Evolutionary conservation across 192 early-diverging fungal genomes (phyloP).

Genomic region (Coemansia sp.): DNA sequence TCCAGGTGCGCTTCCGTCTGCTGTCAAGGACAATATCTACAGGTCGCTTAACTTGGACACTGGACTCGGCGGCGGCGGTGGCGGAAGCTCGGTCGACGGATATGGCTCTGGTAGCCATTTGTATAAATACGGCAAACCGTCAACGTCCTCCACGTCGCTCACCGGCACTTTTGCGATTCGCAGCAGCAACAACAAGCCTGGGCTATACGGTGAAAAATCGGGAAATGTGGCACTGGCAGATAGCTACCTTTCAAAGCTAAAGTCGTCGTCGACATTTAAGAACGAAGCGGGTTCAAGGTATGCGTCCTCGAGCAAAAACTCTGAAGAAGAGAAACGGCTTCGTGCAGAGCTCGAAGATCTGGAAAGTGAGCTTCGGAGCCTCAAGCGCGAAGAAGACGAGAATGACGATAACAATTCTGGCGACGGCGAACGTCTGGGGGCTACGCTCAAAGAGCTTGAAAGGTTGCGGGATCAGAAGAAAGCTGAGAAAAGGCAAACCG

Average conservation of each 20-base stretch:
- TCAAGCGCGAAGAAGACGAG: conserved; percentile 20
- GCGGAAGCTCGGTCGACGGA: not conserved
- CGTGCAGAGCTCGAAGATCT: conserved; percentile 44
- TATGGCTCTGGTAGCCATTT: conserved; percentile 9
- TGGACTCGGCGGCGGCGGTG: conserved; percentile 5
- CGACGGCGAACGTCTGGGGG: conserved; percentile 5
- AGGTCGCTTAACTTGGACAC: conserved; percentile 43
- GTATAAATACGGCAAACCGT: conserved; percentile 26
- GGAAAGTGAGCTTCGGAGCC: conserved; percentile 28
- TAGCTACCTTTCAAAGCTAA: conserved; percentile 54
- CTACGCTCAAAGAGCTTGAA: conserved; percentile 34
- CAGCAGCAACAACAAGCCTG: conserved; percentile 13
- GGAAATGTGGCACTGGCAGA: conserved; percentile 53
- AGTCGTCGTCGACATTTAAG: conserved; percentile 50
- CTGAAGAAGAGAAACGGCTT: conserved; percentile 47
- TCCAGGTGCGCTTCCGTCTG: conserved; percentile 40
- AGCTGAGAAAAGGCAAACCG: conserved; percentile 21
- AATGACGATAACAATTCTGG: conserved; percentile 12
- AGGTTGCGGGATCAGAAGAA: conserved; percentile 28
- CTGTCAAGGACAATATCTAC: conserved; percentile 50
- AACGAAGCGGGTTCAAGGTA: conserved; percentile 45
- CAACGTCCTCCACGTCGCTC: not conserved
- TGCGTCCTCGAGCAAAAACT: conserved; percentile 44
- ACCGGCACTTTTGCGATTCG: not conserved
- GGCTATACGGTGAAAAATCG: conserved; percentile 53